Evolutionary conservation across 768 basidiomycete species (phyloP), one percentile per base, ranked within the genome.

Genomic region (Termitomyces sp.): DNA sequence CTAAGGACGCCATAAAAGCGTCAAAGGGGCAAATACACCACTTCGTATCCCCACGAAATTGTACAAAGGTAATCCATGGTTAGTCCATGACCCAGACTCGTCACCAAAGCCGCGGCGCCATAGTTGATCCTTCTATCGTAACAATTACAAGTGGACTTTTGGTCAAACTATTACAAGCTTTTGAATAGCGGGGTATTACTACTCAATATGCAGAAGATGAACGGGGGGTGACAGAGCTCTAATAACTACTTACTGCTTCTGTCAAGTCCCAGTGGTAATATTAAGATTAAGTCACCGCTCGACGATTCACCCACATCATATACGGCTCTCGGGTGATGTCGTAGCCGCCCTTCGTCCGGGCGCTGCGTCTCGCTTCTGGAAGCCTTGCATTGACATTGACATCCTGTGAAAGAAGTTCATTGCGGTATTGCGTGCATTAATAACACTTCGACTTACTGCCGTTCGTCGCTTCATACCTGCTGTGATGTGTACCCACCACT

Each of bases 221-320:
- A 28, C 5, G n/a, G 51, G 41, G 16, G n/a, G 41, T 29, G 26
- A 51, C 6, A 57, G 41, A 16, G 33, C 42, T 42, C 55, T 52
- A 52, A 56, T 29, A 20, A 44, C 33, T 54, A 44, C 31, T 39
- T 33, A 42, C 34, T 47, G 16, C 44, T 20, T 24, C 18, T 36
- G 18, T 29, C 46, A 46, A 45, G 18, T 55, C 18, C n/a, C 51
- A 36, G 15, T 46, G 50, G 15, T 28, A 31, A 49, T 39, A 45
- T 70, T 60, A 79, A 49, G 77, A 73, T 54, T 74, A 66, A 65
- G 75, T 76, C 45, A 79, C 75, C 47, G 90, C 89, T 68, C 85
- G 81, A 64, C 88, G 87, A 68, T 94, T 94, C 58, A 84, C 84
- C 92, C 92, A 94, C 72, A 79, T 75, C 90, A 94, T 92, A 68